A percentile compares a stretch with the other conserved stretches of the same genome.
Conservation (phyloP, 2,329 filamentous ascomycete species). For the Metarhizium robertsii region DNA sequence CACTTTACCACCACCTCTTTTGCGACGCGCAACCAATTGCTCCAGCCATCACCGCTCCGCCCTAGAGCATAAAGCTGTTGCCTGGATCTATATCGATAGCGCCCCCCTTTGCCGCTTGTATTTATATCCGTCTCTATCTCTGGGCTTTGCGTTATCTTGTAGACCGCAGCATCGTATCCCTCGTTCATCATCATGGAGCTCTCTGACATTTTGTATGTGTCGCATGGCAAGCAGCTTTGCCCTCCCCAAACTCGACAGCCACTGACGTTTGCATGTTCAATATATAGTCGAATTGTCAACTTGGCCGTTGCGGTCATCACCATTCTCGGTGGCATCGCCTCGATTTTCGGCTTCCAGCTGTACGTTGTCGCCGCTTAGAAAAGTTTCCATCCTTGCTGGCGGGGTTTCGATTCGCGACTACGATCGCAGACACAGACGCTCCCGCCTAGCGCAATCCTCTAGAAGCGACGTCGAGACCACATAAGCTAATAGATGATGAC, state of each 20-base stretch:
- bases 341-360: constrained; percentile 56
- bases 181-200: constrained; percentile 63
- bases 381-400: background rate
- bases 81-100: background rate
- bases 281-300: constrained; percentile 81
- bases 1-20: background rate
- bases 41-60: background rate
- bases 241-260: constrained; percentile 2
- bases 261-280: constrained; percentile 22
- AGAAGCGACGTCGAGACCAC: background rate
- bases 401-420: background rate
- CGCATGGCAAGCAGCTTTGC: background rate
- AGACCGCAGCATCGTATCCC: background rate
- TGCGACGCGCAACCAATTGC: constrained; percentile 5
- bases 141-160: background rate
- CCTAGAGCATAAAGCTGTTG: constrained; percentile 2
- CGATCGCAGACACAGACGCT: background rate
- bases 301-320: constrained; percentile 79
- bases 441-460: background rate
- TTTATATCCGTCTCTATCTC: background rate
- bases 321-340: constrained; percentile 71
- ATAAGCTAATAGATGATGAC: background rate
- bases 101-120: background rate
- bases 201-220: constrained; percentile 77
- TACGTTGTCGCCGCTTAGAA: constrained; percentile 31